These are phyloP conservation scores for Hypomontagnella submonticulosa DNA, from an alignment of 495 filamentous ascomycete genomes.

Conservation along the genomic window DNA sequence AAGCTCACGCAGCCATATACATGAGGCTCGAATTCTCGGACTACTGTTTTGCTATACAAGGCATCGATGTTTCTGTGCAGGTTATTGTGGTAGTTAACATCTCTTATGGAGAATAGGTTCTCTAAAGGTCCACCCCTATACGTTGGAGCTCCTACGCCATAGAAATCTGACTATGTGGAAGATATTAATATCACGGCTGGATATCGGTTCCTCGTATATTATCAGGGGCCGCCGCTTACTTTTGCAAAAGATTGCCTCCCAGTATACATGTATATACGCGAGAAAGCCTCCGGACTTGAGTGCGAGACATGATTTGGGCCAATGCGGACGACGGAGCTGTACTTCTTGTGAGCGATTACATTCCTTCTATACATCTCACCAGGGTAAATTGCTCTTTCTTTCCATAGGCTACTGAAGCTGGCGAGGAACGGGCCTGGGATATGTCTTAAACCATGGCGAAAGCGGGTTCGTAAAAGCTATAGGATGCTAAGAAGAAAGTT, in stretches of 20 bases:
- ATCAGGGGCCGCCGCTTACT: too few relatives aligned
- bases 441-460: background rate
- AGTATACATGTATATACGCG: slow-evolving; percentile 25
- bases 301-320: slow-evolving; percentile 46
- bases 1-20: slow-evolving; percentile 63
- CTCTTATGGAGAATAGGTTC: slow-evolving; percentile 24
- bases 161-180: slow-evolving; percentile 12
- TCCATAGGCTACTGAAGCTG: slow-evolving; percentile 36
- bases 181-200: background rate
- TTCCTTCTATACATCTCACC: slow-evolving; percentile 28
- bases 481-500: background rate
- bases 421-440: slow-evolving; percentile 10
- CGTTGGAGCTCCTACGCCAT: slow-evolving; percentile 7
- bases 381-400: slow-evolving; percentile 14
- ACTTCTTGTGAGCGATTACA: slow-evolving; percentile 25
- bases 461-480: slow-evolving; percentile 7
- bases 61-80: slow-evolving; percentile 17
- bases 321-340: slow-evolving; percentile 45
- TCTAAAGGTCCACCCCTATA: slow-evolving; percentile 20
- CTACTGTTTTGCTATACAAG: slow-evolving; percentile 28
- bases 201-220: background rate
- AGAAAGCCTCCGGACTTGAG: slow-evolving; percentile 31
- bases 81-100: slow-evolving; percentile 10
- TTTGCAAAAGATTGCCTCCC: slow-evolving; percentile 16
- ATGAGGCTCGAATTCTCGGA: slow-evolving; percentile 60